phyloP scores from a whole-genome alignment of 164 flowering plant species.

The Stephania yunnanensis region DNA sequence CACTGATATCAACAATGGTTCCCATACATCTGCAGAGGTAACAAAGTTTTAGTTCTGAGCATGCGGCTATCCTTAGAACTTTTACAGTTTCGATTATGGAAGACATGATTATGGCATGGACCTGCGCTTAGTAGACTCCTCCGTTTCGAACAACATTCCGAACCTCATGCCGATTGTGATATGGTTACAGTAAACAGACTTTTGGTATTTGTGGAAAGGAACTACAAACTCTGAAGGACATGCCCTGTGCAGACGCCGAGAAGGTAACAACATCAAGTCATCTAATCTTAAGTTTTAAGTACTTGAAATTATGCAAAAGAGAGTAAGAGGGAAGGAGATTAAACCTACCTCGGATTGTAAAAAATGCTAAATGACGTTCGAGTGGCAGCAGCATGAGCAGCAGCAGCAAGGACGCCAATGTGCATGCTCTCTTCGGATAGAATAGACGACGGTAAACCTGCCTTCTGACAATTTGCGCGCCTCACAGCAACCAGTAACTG shows the following conservation, averaged over 20 bases:
- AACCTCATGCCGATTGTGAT: conserved; percentile 91
- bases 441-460: conserved; percentile 83
- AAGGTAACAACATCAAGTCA: conserved; percentile 2
- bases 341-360: conserved; percentile 80
- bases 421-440: conserved; percentile 99
- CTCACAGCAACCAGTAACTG: conserved; percentile 86
- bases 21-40: conserved; percentile 80
- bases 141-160: conserved; percentile 99
- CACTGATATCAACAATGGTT: conserved; percentile 71
- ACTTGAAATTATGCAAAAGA: not conserved
- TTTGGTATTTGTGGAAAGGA: conserved; percentile 67
- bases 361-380: conserved; percentile 82
- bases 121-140: conserved; percentile 96
- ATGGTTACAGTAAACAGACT: conserved; percentile 67
- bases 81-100: not conserved
- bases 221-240: conserved; percentile 95
- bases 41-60: not conserved
- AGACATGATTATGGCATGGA: not conserved
- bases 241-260: conserved; percentile 41
- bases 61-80: not conserved
- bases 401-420: conserved; percentile 99
- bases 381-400: conserved; percentile 96
- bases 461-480: conserved; percentile 84
- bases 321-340: not conserved
- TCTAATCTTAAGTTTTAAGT: conserved; percentile 1